These are phyloP conservation scores for Astrothelium macrocarpum DNA, from an alignment of 495 filamentous ascomycete genomes.

Conservation along the genomic window DNA sequence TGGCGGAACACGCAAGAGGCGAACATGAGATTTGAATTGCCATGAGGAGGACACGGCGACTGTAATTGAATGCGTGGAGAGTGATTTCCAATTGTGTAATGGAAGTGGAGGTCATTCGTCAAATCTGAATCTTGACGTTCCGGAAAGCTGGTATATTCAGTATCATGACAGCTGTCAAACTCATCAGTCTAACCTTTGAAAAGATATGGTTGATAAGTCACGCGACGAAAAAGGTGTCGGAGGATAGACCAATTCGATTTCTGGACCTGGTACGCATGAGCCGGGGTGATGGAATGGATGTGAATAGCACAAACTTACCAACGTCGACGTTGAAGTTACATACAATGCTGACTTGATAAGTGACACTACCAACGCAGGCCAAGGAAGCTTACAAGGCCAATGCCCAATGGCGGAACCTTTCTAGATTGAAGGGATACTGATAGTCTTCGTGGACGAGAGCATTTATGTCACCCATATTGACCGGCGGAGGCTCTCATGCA, in stretches of 20 bases:
- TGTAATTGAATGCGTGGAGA: constrained; percentile 22
- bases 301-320: not conserved
- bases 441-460: not conserved
- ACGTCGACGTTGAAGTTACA: constrained; percentile 8
- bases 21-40: constrained; percentile 21
- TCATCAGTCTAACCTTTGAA: constrained; percentile 21
- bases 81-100: constrained; percentile 29
- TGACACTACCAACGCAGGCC: not conserved
- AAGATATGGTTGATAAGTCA: constrained; percentile 29
- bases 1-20: constrained; percentile 28
- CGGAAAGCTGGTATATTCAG: constrained; percentile 21
- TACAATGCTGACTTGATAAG: not conserved
- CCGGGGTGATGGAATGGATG: not conserved
- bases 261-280: constrained; percentile 19
- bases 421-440: not conserved
- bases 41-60: constrained; percentile 24
- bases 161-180: not conserved
- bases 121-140: constrained; percentile 28
- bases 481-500: not conserved
- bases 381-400: not conserved
- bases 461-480: not conserved
- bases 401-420: constrained; percentile 1
- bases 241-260: constrained; percentile 29
- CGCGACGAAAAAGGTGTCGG: constrained; percentile 21
- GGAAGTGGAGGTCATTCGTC: constrained; percentile 24